Evolutionary conservation across 805 yeast species (phyloP).

Genomic region (Millerozyma acaciae): DNA sequence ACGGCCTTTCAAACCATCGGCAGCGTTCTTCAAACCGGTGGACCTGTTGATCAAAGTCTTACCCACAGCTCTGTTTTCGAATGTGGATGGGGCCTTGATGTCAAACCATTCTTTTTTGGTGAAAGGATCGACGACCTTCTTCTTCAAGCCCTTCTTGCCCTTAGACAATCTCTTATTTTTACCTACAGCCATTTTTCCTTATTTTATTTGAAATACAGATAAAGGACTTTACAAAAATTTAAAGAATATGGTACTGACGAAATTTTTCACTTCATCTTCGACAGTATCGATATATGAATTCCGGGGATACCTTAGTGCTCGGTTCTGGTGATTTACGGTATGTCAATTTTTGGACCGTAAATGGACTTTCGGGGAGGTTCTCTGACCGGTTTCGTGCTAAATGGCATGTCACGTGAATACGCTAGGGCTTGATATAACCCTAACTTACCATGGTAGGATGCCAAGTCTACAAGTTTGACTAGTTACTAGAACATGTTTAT

Average conservation of each 20-base stretch:
- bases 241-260: not conserved
- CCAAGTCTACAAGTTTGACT: not conserved
- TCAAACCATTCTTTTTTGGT: conserved; percentile 96
- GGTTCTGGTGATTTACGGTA: not conserved
- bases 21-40: conserved; percentile 93
- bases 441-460: not conserved
- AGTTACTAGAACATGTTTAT: conserved; percentile 32
- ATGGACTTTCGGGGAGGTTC: too few species aligned
- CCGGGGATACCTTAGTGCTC: not conserved
- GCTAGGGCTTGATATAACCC: not conserved
- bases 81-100: conserved; percentile 95
- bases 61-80: conserved; percentile 95
- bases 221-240: conserved; percentile 4
- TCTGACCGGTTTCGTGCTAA: too few species aligned
- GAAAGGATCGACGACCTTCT: conserved; percentile 98
- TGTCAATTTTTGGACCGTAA: too few species aligned
- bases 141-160: conserved; percentile 94
- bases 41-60: conserved; percentile 95
- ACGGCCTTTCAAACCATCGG: conserved; percentile 95
- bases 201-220: not conserved
- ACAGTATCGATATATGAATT: not conserved
- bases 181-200: conserved; percentile 66
- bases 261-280: not conserved
- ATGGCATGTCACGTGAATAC: not conserved
- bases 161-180: conserved; percentile 80